These are phyloP conservation scores for Ogataea populi-albae DNA, from an alignment of 805 yeast genomes.

Conservation along the genomic window DNA sequence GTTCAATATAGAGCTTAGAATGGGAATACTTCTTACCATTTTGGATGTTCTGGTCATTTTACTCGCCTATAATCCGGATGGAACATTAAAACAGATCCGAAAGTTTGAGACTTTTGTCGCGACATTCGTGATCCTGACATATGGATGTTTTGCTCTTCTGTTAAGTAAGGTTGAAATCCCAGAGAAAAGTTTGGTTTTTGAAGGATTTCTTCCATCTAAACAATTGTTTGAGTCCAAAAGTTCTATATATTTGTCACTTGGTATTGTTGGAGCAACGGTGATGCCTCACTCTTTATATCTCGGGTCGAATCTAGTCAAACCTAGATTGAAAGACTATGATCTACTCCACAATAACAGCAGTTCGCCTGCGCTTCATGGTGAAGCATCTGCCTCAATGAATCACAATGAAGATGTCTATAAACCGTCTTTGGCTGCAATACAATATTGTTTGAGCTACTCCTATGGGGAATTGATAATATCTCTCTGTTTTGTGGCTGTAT, in stretches of 20 bases:
- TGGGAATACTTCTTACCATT: slow-evolving; percentile 78
- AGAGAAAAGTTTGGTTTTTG: slow-evolving; percentile 40
- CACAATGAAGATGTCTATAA: slow-evolving; percentile 45
- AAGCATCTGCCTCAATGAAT: slow-evolving; percentile 18
- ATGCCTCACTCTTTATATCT: slow-evolving; percentile 90
- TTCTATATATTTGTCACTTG: slow-evolving; percentile 74
- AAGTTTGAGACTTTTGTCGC: slow-evolving; percentile 77
- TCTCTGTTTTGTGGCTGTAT: slow-evolving; percentile 74
- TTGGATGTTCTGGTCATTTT: slow-evolving; percentile 77
- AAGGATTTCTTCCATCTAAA: slow-evolving; percentile 69
- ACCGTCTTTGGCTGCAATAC: slow-evolving; percentile 73
- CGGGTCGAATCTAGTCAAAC: slow-evolving; percentile 86
- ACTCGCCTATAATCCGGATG: slow-evolving; percentile 74
- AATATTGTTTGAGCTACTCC: slow-evolving; percentile 68
- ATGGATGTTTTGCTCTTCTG: slow-evolving; percentile 71
- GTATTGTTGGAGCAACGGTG: slow-evolving; percentile 89
- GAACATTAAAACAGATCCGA: slow-evolving; percentile 70
- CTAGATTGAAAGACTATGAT: slow-evolving; percentile 77
- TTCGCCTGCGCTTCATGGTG: slow-evolving; percentile 15
- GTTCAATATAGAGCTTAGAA: slow-evolving; percentile 65
- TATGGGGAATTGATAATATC: slow-evolving; percentile 69
- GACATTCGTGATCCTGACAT: slow-evolving; percentile 66
- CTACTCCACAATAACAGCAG: slow-evolving; percentile 29
- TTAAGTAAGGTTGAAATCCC: slow-evolving; percentile 57
- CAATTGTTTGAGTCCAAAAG: slow-evolving; percentile 53